A percentile compares a stretch with the other conserved stretches of the same genome.
Conservation (phyloP, 2,329 filamentous ascomycete species). For the Cephalotrichum gorgonifer region DNA sequence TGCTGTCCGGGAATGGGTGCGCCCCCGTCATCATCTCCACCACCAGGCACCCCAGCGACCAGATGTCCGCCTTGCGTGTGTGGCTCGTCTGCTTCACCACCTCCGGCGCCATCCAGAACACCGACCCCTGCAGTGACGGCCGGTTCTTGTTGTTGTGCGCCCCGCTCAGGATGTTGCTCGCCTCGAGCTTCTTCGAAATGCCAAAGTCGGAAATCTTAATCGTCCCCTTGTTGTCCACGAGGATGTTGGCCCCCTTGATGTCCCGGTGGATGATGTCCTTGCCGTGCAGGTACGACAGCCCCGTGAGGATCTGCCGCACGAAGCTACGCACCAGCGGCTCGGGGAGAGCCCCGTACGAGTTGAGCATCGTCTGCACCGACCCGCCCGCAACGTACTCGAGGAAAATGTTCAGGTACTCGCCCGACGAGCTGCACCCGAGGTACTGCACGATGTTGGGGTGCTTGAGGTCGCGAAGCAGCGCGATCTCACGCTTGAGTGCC, state of each 20-base stretch:
- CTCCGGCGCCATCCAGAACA: conserved; percentile 99
- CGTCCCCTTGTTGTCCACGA: conserved; percentile 96
- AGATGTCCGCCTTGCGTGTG: conserved; percentile 97
- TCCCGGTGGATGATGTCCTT: conserved; percentile 96
- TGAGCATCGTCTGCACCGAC: conserved; percentile 95
- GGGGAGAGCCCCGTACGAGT: conserved; percentile 90
- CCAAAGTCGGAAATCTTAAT: conserved; percentile 99
- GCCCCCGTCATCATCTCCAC: conserved; percentile 99
- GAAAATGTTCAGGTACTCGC: conserved; percentile 96
- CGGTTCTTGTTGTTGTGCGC: conserved; percentile 58
- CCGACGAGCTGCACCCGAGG: conserved; percentile 84
- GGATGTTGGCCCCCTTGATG: conserved; percentile 97
- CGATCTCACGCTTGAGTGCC: conserved; percentile 92
- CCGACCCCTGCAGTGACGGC: conserved; percentile 84
- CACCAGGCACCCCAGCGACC: conserved; percentile 91
- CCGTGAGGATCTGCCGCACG: conserved; percentile 87
- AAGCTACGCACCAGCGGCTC: conserved; percentile 94
- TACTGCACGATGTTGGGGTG: conserved; percentile 98
- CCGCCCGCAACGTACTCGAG: conserved; percentile 97
- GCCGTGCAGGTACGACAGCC: conserved; percentile 85
- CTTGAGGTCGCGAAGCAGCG: conserved; percentile 82
- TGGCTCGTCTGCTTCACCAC: conserved; percentile 97
- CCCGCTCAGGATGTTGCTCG: conserved; percentile 67
- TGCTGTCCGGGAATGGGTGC: conserved; percentile 94
- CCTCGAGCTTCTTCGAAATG: conserved; percentile 95